Evolutionary conservation across 371 early-diverging fungal species (phyloP), one percentile per base, ranked within the genome.

Genomic region (Mucor mucedo): DNA sequence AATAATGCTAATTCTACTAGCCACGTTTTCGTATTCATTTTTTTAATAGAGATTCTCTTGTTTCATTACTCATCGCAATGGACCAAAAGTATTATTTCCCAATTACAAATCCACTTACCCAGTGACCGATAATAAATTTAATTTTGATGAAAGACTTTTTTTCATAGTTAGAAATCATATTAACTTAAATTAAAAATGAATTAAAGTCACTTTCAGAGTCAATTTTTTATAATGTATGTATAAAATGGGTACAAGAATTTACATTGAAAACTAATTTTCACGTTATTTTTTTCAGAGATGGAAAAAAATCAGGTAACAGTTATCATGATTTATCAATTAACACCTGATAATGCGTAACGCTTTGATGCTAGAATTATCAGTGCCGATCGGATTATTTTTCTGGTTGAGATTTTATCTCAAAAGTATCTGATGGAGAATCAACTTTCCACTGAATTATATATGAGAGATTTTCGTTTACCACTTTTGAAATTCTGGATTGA

Each of bases 261-360:
- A 35, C 6, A 47, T 47, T 47, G 21, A 47, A 21, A 47, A 47
- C 21, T 27, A n/a, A 21, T 47, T 47, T 47, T 47, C n/a, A 47
- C 47, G 27, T 8, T 47, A 27, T 9, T 47, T 47, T 21, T 47
- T 47, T 16, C n/a, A 47, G 16, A 42, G 6, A 8, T 39, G 11
- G n/a, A 42, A 42, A 44, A 47, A 21, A 21, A 47, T 47, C 47
- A 47, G 47, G 47, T 47, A 47, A 47, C 35, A 35, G 35, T n/a
- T 44, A 44, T 14, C 4, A 5, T 44, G n/a, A 4, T 27, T 47
- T 47, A 47, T 47, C 27, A 21, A 47, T 47, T 47, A 21, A 9
- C 47, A 47, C 47, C 47, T 47, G 47, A 47, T 47, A 47, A 47
- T 47, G 27, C 47, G 7, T 44, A 44, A n/a, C 44, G 13, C 13